These are phyloP conservation scores for Entomortierella beljakovae DNA, from an alignment of 192 early-diverging fungal genomes.

Conservation along the genomic window DNA sequence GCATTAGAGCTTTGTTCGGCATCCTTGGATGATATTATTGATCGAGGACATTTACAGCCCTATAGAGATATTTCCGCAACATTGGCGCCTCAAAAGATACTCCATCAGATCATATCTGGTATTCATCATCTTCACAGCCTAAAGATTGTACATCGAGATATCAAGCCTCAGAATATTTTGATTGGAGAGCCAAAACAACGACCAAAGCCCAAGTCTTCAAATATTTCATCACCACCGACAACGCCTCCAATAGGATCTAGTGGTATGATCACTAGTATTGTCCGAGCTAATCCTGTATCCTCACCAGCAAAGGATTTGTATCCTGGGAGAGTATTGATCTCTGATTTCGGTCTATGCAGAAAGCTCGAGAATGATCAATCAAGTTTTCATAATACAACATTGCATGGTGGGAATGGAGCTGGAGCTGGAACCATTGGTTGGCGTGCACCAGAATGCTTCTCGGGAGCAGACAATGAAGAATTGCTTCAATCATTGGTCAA, in stretches of 20 bases:
- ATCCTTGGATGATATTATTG: constrained; percentile 89
- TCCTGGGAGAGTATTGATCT: constrained; percentile 84
- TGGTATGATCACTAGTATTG: constrained; percentile 42
- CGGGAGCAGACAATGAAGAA: constrained; percentile 39
- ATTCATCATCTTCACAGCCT: constrained; percentile 90
- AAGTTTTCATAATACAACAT: constrained; percentile 92
- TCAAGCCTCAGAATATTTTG: constrained; percentile 97
- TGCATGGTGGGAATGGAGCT: constrained; percentile 62
- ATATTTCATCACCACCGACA: background rate
- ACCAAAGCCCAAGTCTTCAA: constrained; percentile 36
- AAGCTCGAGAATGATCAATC: constrained; percentile 94
- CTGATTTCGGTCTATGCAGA: constrained; percentile 97
- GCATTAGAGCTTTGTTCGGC: constrained; percentile 95
- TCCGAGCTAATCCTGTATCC: constrained; percentile 20
- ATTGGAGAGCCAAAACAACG: constrained; percentile 72
- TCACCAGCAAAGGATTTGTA: constrained; percentile 30
- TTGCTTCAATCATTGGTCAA: constrained; percentile 4
- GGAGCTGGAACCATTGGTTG: constrained; percentile 94
- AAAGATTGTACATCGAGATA: constrained; percentile 98
- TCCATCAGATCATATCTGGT: constrained; percentile 89
- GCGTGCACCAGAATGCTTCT: constrained; percentile 91
- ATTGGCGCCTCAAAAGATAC: constrained; percentile 73
- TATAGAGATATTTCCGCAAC: constrained; percentile 58
- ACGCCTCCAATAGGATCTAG: constrained; percentile 33
- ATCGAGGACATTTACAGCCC: constrained; percentile 61